Percentiles rank a stretch among this genome's conserved stretches.
phyloP scores from a whole-genome alignment of 1,284 basidiomycete genomes.

The Tetrapyrgos nigripes region DNA sequence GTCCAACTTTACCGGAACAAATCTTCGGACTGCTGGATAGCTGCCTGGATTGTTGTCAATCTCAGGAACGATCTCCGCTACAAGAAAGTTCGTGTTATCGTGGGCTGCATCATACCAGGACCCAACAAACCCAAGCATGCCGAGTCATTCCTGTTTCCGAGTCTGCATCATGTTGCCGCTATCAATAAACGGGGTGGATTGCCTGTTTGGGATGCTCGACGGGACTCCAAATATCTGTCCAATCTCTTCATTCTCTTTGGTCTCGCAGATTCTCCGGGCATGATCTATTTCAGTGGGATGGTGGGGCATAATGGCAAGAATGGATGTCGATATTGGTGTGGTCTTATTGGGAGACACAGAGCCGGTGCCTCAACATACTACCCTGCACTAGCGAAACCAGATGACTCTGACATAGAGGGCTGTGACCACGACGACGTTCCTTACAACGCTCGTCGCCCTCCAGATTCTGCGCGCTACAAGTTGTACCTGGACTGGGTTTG shows the following conservation, averaged over 20 bases:
- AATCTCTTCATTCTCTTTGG: slow-evolving; percentile 27
- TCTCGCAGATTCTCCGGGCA: slow-evolving; percentile 24
- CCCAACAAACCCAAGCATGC: slow-evolving; percentile 39
- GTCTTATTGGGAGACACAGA: slow-evolving; percentile 14
- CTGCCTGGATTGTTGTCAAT: slow-evolving; percentile 36
- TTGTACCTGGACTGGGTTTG: neutral
- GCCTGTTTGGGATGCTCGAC: slow-evolving; percentile 32
- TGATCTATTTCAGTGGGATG: no score
- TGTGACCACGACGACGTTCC: neutral
- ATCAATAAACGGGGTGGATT: slow-evolving; percentile 27
- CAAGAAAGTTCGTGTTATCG: slow-evolving; percentile 32
- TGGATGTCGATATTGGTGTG: slow-evolving; percentile 34
- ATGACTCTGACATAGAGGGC: neutral
- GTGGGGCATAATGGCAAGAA: slow-evolving; percentile 38
- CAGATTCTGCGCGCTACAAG: neutral
- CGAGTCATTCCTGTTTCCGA: slow-evolving; percentile 44
- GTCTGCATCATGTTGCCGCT: slow-evolving; percentile 37
- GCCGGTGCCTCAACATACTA: neutral
- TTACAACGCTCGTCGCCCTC: neutral
- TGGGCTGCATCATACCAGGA: slow-evolving; percentile 33
- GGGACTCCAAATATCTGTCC: neutral
- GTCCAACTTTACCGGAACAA: no score
- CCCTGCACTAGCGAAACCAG: neutral
- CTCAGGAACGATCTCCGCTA: slow-evolving; percentile 30
- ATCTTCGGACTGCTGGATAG: slow-evolving; percentile 37